Evolutionary conservation across 345 rosid species (phyloP), one percentile per base, ranked within the genome.

Genomic region (Lepidium didymum): DNA sequence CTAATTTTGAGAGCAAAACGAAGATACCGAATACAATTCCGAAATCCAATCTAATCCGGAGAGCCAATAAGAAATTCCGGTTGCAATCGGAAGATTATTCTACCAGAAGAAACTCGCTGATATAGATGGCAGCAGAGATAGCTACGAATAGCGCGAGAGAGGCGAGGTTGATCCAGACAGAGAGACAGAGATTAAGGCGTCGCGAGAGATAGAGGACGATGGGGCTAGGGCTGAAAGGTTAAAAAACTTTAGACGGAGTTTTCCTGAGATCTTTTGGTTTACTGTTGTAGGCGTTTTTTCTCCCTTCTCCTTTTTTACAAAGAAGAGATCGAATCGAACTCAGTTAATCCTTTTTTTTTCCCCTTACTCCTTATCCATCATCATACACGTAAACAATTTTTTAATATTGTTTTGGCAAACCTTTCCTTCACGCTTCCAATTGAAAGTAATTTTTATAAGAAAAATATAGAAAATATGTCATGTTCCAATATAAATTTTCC

Each of bases 231-330:
- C 64, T 16, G 21, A 34, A 18, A 34, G 72, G 56, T 50, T 29
- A 67, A 58, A 58, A 46, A 67, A 42, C 33, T 49, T 57, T 4
- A 13, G 7, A 4, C 10, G 3, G 8, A 16, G 14, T 51, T 66
- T 73, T 49, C 40, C 51, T 36, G 64, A 49, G 18, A 56, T 47
- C 36, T 47, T 56, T 59, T 29, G 33, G 62, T 49, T 66, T 66
- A 64, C 59, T 51, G 61, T 65, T 65, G 67, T 73, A 72, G 61
- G 67, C 72, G 77, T 66, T 67, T 66, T 67, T 40, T 46, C 6
- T 21, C 33, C 44, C 5, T 38, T 40, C 52, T 44, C 40, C 7
- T 1, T 54, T 42, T 62, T 38, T 18, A 23, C 68, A 10, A 27
- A 5, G 21, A 8, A 11, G 19, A 62, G 55, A 63, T 72, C 63